phyloP scores from a whole-genome alignment of 2,329 filamentous ascomycete genomes.

The Trichothecium sympodiale region DNA sequence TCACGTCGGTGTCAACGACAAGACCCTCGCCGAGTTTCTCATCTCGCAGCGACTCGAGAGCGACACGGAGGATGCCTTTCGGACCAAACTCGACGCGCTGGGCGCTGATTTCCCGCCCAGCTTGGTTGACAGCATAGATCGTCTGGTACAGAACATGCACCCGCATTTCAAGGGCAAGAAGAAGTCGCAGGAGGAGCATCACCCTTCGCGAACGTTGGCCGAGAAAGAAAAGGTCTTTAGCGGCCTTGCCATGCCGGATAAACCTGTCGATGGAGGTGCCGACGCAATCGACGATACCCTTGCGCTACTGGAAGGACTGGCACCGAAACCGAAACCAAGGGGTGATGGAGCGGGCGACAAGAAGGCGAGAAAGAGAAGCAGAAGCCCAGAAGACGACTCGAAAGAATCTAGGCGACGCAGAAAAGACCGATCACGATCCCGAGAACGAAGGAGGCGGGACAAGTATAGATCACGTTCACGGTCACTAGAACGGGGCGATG shows the following conservation, averaged over 20 bases:
- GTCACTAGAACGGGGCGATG: constrained; percentile 27
- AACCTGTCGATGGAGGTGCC: constrained; percentile 33
- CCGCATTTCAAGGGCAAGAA: constrained; percentile 66
- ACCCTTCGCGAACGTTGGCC: constrained; percentile 36
- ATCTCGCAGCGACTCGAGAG: constrained; percentile 81
- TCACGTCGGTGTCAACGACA: constrained; percentile 83
- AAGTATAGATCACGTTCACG: constrained; percentile 25
- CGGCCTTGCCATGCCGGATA: constrained; percentile 78
- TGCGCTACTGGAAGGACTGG: constrained; percentile 78
- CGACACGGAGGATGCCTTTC: constrained; percentile 61
- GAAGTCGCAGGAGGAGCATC: constrained; percentile 22
- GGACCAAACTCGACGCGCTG: constrained; percentile 60
- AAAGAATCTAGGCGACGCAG: constrained; percentile 28
- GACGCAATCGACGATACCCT: constrained; percentile 88
- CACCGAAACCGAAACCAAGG: constrained; percentile 42
- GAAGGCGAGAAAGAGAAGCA: constrained; percentile 46
- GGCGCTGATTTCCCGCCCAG: constrained; percentile 76
- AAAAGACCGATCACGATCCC: constrained; percentile 28
- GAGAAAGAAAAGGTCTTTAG: constrained; percentile 84
- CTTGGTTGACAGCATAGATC: constrained; percentile 83
- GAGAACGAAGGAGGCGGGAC: constrained; percentile 26
- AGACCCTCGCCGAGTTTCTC: constrained; percentile 91
- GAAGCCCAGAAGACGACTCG: constrained; percentile 41
- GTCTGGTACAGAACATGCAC: constrained; percentile 79
- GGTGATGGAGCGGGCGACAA: not conserved